Evolutionary conservation across 352 stramenopile genomes (phyloP).

Genomic region (Phytophthora cryptogea): DNA sequence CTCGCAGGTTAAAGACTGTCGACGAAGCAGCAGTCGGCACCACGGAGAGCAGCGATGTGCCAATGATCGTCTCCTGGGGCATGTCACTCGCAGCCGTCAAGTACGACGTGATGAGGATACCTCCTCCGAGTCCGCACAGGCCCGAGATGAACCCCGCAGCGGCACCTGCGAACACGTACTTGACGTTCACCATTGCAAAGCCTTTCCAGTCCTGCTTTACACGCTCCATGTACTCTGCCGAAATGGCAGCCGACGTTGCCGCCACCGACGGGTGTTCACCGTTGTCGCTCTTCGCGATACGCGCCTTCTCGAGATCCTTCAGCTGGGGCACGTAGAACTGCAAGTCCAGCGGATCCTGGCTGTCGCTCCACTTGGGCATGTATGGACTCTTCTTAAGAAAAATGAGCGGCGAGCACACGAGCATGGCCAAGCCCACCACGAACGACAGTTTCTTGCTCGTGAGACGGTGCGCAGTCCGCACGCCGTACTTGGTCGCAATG

Average conservation of each 20-base stretch:
- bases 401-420: constrained; percentile 77
- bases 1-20: constrained; percentile 80
- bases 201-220: constrained; percentile 39
- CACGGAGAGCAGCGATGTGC: constrained; percentile 83
- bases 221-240: constrained; percentile 51
- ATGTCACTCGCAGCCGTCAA: constrained; percentile 86
- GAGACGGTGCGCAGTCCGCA: constrained; percentile 74
- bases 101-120: constrained; percentile 88
- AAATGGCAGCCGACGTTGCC: constrained; percentile 24
- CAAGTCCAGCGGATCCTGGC: constrained; percentile 64
- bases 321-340: constrained; percentile 71
- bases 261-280: constrained; percentile 19
- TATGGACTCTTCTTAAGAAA: constrained; percentile 82
- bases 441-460: constrained; percentile 77
- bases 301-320: constrained; percentile 30
- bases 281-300: constrained; percentile 4
- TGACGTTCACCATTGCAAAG: constrained; percentile 66
- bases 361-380: constrained; percentile 74
- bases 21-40: constrained; percentile 81
- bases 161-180: constrained; percentile 78
- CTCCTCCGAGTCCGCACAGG: constrained; percentile 78
- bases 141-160: constrained; percentile 85
- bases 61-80: constrained; percentile 83
- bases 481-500: constrained; percentile 78
- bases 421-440: constrained; percentile 80